Evolutionary conservation across 495 filamentous ascomycete species (phyloP), one percentile per base, ranked within the genome.

Genomic region (Jackrogersella minutella): DNA sequence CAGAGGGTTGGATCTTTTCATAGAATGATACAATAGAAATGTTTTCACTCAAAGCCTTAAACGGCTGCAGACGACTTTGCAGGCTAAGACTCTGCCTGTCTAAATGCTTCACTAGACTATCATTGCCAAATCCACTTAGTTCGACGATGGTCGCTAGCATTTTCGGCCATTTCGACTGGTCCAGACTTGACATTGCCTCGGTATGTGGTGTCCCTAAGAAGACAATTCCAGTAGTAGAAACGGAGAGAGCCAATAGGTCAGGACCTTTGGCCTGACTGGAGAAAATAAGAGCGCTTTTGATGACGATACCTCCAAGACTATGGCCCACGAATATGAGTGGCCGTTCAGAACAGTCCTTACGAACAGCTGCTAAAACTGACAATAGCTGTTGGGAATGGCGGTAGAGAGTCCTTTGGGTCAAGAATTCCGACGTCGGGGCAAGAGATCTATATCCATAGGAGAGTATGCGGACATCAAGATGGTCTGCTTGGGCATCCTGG

Each of bases 281-380:
- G 19, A 50, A 50, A 10, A 50, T 50, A 8, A 50, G 46, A 50
- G 46, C 46, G 28, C 46, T 50, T n/a, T 50, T 50, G n/a, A 50
- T 33, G 46, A 50, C 26, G 16, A 50, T 21, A 2, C 46, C 46
- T 11, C 46, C 46, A 13, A 50, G 26, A 6, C 46, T 50, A 16
- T 50, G 46, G 14, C 46, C 46, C 16, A 50, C 46, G 46, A 50
- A 50, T 50, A 50, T 50, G 16, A 50, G 26, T 11, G 46, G 46
- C n/a, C 46, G 46, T 4, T 50, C 46, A 16, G 28, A 4, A 21
- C 28, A 33, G 14, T 33, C 46, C 17, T 50, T 50, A 33, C 46
- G 46, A 33, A 50, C 26, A 8, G 1, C 14, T 33, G 46, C 46
- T 17, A 50, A 26, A 17, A 2, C 28, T 1, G n/a, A 50, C 6